Base-by-base conservation (phyloP, 371 early-diverging fungal species). In the Rhizopus arrhizus region DNA sequence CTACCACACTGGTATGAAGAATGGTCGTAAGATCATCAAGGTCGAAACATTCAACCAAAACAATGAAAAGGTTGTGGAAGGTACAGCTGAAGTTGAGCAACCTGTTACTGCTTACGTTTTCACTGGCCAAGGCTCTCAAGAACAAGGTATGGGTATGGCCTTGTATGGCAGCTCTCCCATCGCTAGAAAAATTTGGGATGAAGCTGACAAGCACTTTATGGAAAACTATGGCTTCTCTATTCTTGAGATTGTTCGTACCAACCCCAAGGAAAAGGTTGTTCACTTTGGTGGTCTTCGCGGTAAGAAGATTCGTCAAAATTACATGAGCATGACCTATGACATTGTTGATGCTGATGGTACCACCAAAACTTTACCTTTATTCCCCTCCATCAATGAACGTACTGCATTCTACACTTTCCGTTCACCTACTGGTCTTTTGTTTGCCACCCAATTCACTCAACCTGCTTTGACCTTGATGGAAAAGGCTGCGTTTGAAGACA, bases 121-220 rank as follows among this genome's bases (percentile, higher is more conserved):
- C 75, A 95, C 96, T 53, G 98, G 98, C 47, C 98, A 97, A 69
- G 98, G 98, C 68, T 94, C 98, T 56, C 98, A 97, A 73, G 92
- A 93, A 72, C 85, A 76, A 49, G 95, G 95, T 59, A 97, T 97
- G 98, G 98, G 98, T 73, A 96, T 96, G 97, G 90, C 89, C 34
- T 82, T 97, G 50, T 97, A 96, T 68, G 83, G 82, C 29, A 78
- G 83, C 56, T 95, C 95, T 12, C 80, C 85, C 54, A 86, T 94
- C 56, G 96, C 98, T 43, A 85, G 86, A 65, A 84, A 82, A 15
- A 87, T 96, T 60, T 97, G 98, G 98, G 94, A 97, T 68, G 84
- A 89, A 57, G 97, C 98, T 52, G 97, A 97, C 67, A 64, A 67
- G 46, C 94, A 95, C 73, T 91, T 95, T 82, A 81, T 91, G 74